phyloP scores from a whole-genome alignment of 1,139 yeast genomes.

The Pneumocystis canis region DNA sequence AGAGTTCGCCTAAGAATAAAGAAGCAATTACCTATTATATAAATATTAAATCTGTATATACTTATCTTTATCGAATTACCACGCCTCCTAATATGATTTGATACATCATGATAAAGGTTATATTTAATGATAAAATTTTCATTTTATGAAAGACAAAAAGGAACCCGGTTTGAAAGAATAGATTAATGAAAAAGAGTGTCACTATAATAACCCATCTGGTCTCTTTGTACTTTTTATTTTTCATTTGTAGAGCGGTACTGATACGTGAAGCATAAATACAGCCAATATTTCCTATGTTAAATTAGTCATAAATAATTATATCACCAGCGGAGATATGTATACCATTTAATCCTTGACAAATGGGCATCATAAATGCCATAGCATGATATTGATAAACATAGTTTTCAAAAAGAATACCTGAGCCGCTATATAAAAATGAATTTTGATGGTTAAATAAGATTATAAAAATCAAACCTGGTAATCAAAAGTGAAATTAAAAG shows the following conservation, averaged over 20 bases:
- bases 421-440: neutral
- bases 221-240: neutral
- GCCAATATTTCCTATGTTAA: neutral
- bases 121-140: neutral
- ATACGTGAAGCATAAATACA: neutral
- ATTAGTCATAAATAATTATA: neutral
- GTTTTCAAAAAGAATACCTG: neutral
- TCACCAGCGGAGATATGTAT: neutral
- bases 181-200: neutral
- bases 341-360: neutral
- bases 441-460: neutral
- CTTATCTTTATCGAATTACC: neutral
- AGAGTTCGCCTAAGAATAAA: neutral
- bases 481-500: neutral
- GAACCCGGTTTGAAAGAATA: neutral
- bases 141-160: neutral
- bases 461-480: neutral
- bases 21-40: neutral
- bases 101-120: neutral
- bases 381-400: neutral
- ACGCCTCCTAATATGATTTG: neutral
- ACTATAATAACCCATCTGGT: neutral
- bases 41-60: neutral
- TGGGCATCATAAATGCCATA: neutral
- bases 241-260: neutral